Conservation (phyloP, 495 filamentous ascomycete genomes). For the Margaritispora aquatica region DNA sequence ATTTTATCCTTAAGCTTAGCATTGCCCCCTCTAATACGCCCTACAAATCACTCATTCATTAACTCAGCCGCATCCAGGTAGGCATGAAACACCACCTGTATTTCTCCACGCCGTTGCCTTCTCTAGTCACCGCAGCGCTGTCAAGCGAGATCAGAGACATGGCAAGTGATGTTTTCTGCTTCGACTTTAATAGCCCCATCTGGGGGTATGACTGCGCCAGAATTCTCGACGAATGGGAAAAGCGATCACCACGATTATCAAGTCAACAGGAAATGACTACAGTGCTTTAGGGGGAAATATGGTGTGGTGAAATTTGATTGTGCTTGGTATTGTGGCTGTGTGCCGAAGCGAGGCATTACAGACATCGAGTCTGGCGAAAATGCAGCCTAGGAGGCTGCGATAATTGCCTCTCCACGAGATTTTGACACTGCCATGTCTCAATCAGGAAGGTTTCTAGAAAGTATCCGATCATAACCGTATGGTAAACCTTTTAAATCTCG, state of each 20-base stretch:
- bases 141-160: too few species aligned
- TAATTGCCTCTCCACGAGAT: neutral
- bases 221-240: too few species aligned
- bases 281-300: neutral
- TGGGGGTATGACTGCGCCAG: too few species aligned
- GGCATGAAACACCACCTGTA: neutral
- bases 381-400: neutral
- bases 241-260: too few species aligned
- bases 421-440: neutral
- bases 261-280: neutral
- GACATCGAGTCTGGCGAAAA: neutral
- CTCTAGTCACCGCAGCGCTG: neutral
- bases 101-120: neutral
- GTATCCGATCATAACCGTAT: too few species aligned
- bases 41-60: neutral
- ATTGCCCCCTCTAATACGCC: neutral
- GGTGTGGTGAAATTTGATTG: neutral
- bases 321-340: neutral
- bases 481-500: too few species aligned
- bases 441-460: neutral
- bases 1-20: neutral
- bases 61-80: neutral
- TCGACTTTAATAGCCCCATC: too few species aligned
- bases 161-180: too few species aligned
- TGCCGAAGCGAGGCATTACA: neutral